Conservation (phyloP, 2,329 filamentous ascomycete species). For the Knufia petricola region DNA sequence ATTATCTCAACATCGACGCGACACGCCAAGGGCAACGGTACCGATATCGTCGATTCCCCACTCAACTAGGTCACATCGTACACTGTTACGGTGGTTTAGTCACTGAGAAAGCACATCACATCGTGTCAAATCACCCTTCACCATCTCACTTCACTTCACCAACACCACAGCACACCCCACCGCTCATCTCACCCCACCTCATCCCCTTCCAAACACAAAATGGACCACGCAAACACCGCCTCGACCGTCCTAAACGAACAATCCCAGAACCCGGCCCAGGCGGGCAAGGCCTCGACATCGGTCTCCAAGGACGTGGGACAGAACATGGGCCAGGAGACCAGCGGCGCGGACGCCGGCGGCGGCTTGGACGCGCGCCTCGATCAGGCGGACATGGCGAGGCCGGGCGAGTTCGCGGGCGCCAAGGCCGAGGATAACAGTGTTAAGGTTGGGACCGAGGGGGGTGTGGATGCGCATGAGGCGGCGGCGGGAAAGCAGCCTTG, state of each 20-base stretch:
- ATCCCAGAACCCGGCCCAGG: not conserved
- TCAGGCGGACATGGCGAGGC: not conserved
- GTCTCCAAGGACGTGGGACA: not conserved
- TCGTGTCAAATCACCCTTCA: too few relatives aligned
- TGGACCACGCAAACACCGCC: not conserved
- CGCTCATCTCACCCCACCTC: too few relatives aligned
- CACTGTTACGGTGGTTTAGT: too few relatives aligned
- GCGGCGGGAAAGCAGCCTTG: conserved; percentile 1
- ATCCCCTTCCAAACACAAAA: not conserved
- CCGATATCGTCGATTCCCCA: too few relatives aligned
- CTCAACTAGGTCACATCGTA: too few relatives aligned
- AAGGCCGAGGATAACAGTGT: not conserved
- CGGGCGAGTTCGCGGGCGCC: not conserved
- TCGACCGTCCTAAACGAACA: not conserved
- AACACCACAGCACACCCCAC: not conserved
- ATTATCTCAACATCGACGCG: too few relatives aligned
- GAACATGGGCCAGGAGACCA: not conserved
- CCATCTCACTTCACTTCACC: too few relatives aligned
- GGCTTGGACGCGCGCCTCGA: not conserved
- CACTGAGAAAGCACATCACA: too few relatives aligned
- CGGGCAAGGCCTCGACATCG: not conserved
- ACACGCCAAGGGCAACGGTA: too few relatives aligned
- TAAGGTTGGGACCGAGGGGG: not conserved
- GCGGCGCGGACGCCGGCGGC: not conserved
- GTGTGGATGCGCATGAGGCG: not conserved